Evolutionary conservation across 2,329 filamentous ascomycete species (phyloP).

Genomic region (Microdochium paspali): DNA sequence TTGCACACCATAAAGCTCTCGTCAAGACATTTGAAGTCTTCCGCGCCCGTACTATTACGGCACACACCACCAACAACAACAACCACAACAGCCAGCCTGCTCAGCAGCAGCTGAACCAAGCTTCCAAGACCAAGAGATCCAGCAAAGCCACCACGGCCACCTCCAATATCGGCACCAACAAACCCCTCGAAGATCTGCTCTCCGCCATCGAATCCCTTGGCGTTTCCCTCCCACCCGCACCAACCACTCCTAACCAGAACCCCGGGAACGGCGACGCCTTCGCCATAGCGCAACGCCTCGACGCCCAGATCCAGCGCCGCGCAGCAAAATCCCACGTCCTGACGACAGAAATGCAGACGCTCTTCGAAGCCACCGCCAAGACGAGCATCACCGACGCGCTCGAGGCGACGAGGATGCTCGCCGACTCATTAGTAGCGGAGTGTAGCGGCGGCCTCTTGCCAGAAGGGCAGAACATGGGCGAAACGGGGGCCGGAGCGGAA

Average conservation of each 20-base stretch:
- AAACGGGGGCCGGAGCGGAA: background rate
- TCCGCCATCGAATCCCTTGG: background rate
- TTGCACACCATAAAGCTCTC: slow-evolving; percentile 13
- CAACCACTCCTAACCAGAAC: too few relatives aligned
- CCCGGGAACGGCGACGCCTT: background rate
- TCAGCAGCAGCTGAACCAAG: background rate
- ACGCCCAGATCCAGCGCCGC: slow-evolving; percentile 12
- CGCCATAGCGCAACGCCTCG: slow-evolving; percentile 10
- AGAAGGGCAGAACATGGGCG: background rate
- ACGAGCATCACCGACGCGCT: slow-evolving; percentile 5
- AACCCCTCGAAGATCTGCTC: background rate
- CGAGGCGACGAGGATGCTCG: background rate
- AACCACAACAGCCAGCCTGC: background rate
- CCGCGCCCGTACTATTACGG: slow-evolving; percentile 2
- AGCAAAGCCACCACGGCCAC: background rate
- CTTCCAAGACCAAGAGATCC: background rate
- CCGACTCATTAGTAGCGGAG: background rate
- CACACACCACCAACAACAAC: background rate
- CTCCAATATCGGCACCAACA: background rate
- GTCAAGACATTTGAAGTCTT: slow-evolving; percentile 1
- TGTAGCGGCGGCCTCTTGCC: background rate
- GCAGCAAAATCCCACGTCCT: slow-evolving; percentile 14
- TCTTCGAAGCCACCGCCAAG: slow-evolving; percentile 15
- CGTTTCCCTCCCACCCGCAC: background rate
- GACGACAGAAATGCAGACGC: slow-evolving; percentile 12